Base-by-base conservation (phyloP, 1,139 yeast species). In the Taiozyma sp. region DNA sequence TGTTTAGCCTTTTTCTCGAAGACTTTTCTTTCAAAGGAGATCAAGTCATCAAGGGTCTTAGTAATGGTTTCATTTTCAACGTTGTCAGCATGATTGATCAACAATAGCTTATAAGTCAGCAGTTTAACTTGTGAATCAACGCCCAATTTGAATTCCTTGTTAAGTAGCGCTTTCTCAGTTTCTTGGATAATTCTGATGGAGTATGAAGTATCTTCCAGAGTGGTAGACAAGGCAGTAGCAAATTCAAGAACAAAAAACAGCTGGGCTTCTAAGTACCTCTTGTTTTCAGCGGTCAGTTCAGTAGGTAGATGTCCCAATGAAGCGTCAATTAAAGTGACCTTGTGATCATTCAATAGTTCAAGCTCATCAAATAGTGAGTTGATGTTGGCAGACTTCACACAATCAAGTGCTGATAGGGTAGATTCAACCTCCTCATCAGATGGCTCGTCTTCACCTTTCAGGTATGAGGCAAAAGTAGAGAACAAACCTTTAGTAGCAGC, bases 391-490 rank as follows among this genome's bases (percentile, higher is more conserved):
- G 62, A 56, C 50, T 79, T 80, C 49, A 90, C 75, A 63, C 97
- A 91, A 58, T 91, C 96, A 51, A 86, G 71, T 0, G 97, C 85
- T 6, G 90, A 84, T 26, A 86, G 68, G 0, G 98, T 87, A 2
- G 89, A 79, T 55, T 90, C 97, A 47, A 95, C 84, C 61, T 91
- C 98, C 60, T 87, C 96, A 52, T 87, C 95, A 1, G 95, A 80
- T 4, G 99, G 99, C 65, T 91, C 97, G 8, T 88, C 95, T 59
- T 90, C 97, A 16, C 97, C 95, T 58, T 95, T 88, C 67, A 95
- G 77, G 62, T 90, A 91, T 0, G 97, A 89, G 1, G 97, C 90
- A 59, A 95, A 84, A 0, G 98, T 87, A 1, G 96, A 88, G 52
- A 95, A 79, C 26, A 95, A 65, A 2, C 98, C 95, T 60, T 82